Conservation (phyloP, 2,329 filamentous ascomycete genomes). For the Phaeoacremonium minimum region DNA sequence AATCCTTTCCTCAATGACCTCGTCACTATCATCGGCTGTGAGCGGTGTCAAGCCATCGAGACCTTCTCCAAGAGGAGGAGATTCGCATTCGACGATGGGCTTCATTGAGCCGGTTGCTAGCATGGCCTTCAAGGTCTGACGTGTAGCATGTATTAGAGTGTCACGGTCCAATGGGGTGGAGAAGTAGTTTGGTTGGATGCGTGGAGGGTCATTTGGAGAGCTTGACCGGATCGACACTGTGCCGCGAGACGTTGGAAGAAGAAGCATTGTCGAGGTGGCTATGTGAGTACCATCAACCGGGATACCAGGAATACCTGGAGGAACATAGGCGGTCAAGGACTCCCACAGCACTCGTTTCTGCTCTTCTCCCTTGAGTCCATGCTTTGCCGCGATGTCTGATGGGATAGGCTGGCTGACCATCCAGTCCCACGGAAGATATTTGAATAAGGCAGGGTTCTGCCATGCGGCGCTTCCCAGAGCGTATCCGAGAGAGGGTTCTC, state of each 20-base stretch:
- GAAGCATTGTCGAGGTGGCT: constrained; percentile 2
- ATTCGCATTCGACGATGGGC: constrained; percentile 1
- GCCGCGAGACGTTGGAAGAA: constrained; percentile 3
- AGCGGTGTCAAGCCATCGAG: constrained; percentile 1
- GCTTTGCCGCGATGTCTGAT: constrained; percentile 1
- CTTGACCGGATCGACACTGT: constrained; percentile 1
- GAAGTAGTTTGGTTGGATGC: constrained; percentile 1
- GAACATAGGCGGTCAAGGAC: constrained; percentile 3
- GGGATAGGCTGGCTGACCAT: constrained; percentile 4
- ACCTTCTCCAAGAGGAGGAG: constrained; percentile 1
- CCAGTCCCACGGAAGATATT: constrained; percentile 5
- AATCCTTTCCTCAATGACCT: constrained; percentile 16
- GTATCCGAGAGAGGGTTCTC: background rate
- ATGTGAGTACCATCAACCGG: constrained; percentile 4
- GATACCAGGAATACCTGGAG: constrained; percentile 2
- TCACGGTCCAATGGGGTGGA: constrained; percentile 2
- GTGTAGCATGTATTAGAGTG: constrained; percentile 3
- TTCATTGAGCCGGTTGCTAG: constrained; percentile 1
- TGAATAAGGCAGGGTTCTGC: constrained; percentile 3
- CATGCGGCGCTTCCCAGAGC: constrained; percentile 5
- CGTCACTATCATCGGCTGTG: constrained; percentile 11
- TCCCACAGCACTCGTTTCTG: constrained; percentile 2
- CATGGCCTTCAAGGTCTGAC: constrained; percentile 2
- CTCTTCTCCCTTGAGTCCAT: background rate
- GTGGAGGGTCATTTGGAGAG: background rate